These are phyloP conservation scores for Pyronema omphalodes DNA, from an alignment of 495 filamentous ascomycete species.

Conservation along the genomic window DNA sequence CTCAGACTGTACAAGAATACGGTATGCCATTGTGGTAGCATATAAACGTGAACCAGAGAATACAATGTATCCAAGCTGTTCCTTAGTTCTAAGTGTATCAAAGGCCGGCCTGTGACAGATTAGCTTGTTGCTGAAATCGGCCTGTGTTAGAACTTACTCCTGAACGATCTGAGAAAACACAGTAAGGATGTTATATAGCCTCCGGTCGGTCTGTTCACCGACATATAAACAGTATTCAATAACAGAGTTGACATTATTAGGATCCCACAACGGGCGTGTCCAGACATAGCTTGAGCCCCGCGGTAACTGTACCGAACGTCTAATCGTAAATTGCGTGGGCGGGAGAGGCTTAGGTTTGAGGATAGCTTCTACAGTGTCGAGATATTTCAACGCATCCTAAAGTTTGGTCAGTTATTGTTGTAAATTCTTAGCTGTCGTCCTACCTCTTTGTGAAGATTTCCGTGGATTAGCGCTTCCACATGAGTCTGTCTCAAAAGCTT, in stretches of 20 bases:
- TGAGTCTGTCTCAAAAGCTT: constrained; percentile 67
- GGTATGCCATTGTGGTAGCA: constrained; percentile 59
- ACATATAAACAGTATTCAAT: constrained; percentile 81
- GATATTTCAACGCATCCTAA: constrained; percentile 64
- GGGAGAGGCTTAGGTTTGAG: constrained; percentile 62
- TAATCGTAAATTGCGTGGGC: constrained; percentile 59
- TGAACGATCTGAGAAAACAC: constrained; percentile 82
- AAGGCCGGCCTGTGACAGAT: constrained; percentile 43
- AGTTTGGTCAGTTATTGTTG: background rate
- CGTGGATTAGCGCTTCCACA: constrained; percentile 74
- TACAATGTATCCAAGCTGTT: constrained; percentile 94
- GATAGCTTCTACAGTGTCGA: constrained; percentile 58
- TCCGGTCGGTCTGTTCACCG: constrained; percentile 49
- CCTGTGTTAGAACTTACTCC: constrained; percentile 30
- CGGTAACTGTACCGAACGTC: constrained; percentile 59
- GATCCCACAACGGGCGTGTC: constrained; percentile 60
- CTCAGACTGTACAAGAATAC: constrained; percentile 91
- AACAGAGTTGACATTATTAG: constrained; percentile 88
- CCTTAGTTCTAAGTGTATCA: constrained; percentile 85
- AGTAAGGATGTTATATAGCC: constrained; percentile 52
- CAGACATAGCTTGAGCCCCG: constrained; percentile 69
- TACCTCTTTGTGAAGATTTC: constrained; percentile 79
- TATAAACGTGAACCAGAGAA: constrained; percentile 57
- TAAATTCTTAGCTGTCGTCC: background rate
- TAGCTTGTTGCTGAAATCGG: constrained; percentile 3